Evolutionary conservation across 2,329 filamentous ascomycete genomes (phyloP).

Genomic region (Annulohypoxylon truncatum): DNA sequence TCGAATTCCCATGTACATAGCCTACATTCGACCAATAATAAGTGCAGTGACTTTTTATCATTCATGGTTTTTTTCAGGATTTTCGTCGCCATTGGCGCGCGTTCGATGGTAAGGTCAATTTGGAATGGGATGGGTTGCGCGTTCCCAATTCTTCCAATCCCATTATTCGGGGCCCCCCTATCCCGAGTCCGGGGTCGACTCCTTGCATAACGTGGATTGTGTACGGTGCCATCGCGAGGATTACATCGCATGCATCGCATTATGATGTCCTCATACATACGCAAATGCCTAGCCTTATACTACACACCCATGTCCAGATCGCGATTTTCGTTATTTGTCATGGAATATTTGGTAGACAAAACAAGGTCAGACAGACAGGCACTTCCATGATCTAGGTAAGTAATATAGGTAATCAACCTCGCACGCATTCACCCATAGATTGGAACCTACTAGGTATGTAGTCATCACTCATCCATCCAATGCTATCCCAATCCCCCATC

Average conservation of each 20-base stretch:
- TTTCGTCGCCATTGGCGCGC: not conserved
- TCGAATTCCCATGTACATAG: constrained; percentile 16
- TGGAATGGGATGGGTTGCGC: not conserved
- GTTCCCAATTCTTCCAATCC: not conserved
- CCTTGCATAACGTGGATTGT: not conserved
- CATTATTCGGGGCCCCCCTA: not conserved
- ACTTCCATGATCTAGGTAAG: not conserved
- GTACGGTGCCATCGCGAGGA: not conserved
- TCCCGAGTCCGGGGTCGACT: constrained; percentile 1
- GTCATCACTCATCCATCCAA: too few relatives aligned
- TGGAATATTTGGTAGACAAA: too few relatives aligned
- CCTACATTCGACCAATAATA: constrained; percentile 12
- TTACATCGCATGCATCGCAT: not conserved
- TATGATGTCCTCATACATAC: not conserved
- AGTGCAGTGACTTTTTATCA: not conserved
- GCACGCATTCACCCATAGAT: not conserved
- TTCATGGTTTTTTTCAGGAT: not conserved
- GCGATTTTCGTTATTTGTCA: not conserved
- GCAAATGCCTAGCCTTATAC: not conserved
- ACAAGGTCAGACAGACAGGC: too few relatives aligned
- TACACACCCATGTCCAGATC: not conserved
- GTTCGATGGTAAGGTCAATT: not conserved
- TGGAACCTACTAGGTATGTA: too few relatives aligned
- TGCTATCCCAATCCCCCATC: not conserved
- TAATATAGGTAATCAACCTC: not conserved